Base-by-base conservation (phyloP, 805 yeast species). In the Suhomyces faveliae region DNA sequence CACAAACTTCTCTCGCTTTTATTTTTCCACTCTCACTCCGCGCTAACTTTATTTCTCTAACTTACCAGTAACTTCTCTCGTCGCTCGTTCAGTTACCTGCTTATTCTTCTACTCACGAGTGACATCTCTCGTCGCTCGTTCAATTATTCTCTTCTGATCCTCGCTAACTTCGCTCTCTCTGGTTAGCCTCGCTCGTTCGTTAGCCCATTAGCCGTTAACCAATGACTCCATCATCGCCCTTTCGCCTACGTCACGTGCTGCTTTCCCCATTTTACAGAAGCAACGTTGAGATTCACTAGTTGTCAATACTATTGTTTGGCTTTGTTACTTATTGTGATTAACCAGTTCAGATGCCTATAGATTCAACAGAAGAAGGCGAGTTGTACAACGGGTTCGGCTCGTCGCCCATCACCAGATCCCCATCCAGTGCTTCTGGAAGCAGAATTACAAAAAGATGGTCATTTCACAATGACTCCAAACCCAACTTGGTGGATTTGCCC, bases 371-470 rank as follows among this genome's bases (percentile, higher is more conserved):
- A 19, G 74, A 68, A 15, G 48, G 58, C 39, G 73, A 67, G 50
- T 50, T 66, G 42, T 59, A 56, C 56, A 59, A 70, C 50, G 74
- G 74, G 12, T 68, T 71, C 49, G 74, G 74, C 11, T 59, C 70
- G 22, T 58, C 67, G 9, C 70, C 71, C 19, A 17, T 62, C 23
- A 57, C 71, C 21, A 15, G 60, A 19, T 42, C 49, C 12, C 65
- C 49, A 48, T 55, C 52, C n/a, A 24, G 48, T 5, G 52, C 63
- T 17, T 15, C 35, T 10, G 68, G 69, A 12, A 60, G 65, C 49
- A 57, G 75, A 46, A 70, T 74, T 17, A 65, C 64, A 38, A 70
- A 71, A 49, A 55, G 77, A 50, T 72, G 77, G 77, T 70, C 75
- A 9, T 72, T 72, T 55, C 73, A 70, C 55, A 61, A 66, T 56